These are phyloP conservation scores for Tricholoma matsutake DNA, from an alignment of 768 basidiomycete species.

Conservation along the genomic window DNA sequence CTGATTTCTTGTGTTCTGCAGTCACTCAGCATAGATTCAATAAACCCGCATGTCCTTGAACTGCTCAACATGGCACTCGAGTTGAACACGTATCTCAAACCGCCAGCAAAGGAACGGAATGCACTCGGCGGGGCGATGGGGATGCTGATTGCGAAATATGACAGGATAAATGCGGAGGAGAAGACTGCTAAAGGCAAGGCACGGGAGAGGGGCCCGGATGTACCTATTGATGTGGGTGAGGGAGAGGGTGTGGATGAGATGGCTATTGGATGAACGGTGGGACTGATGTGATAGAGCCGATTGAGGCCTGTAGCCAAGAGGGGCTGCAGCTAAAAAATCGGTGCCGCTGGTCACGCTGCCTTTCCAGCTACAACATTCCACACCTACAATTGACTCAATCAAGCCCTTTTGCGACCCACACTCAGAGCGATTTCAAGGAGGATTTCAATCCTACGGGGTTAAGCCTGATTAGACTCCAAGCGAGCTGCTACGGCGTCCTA, in stretches of 20 bases:
- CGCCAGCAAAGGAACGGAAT: slow-evolving; percentile 14
- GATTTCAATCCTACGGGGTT: background rate
- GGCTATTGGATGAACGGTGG: slow-evolving; percentile 22
- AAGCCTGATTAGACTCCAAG: background rate
- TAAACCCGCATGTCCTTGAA: slow-evolving; percentile 78
- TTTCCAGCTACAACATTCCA: background rate
- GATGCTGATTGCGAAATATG: slow-evolving; percentile 31
- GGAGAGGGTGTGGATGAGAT: slow-evolving; percentile 23
- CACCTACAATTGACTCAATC: slow-evolving; percentile 6
- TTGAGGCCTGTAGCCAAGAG: too few relatives aligned
- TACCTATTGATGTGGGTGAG: slow-evolving; percentile 13
- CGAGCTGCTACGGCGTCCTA: background rate
- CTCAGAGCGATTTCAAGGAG: too few relatives aligned
- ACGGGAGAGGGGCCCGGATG: slow-evolving; percentile 21
- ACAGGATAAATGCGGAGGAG: slow-evolving; percentile 17
- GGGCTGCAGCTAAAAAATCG: background rate
- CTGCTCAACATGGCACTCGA: slow-evolving; percentile 81
- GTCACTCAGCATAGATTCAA: slow-evolving; percentile 80
- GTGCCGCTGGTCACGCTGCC: background rate
- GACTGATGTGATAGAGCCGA: too few relatives aligned
- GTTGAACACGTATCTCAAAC: slow-evolving; percentile 21
- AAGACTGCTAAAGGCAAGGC: slow-evolving; percentile 24
- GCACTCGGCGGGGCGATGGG: slow-evolving; percentile 31
- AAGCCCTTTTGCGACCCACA: background rate
- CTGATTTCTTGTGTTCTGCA: slow-evolving; percentile 23